Evolutionary conservation across 306 rosid species (phyloP), one percentile per base, ranked within the genome.

Genomic region (Lathyrus aphaca): DNA sequence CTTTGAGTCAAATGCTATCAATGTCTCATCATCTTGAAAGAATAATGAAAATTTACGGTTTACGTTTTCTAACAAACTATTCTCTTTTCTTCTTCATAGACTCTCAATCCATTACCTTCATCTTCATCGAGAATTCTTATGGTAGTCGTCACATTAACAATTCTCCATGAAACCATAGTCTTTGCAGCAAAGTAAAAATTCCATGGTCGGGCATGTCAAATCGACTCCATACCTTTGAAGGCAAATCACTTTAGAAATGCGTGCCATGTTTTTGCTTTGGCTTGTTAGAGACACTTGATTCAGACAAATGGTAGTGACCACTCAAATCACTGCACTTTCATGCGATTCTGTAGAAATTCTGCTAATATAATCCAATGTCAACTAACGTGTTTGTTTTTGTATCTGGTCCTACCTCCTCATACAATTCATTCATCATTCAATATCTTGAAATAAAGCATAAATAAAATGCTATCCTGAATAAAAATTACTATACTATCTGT

Each of bases 281-380:
- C 51, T 49, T 48, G 59, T 72, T 72, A 27, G 30, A 56, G 63
- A 65, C 43, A 48, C 43, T 68, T 18, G 5, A 8, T 45, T 17
- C 0, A 69, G 83, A 80, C 80, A 74, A 64, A 65, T 57, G 5
- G 29, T 71, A 80, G 81, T 80, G 81, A 75, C 74, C 78, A 32
- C 55, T 80, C 78, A 75, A 80, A 80, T 75, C 81, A 75, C 0
- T 65, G 56, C 81, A 66, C 56, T 71, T 75, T 67, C 71, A 39
- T 40, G 1, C 45, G 11, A 69, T 29, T 30, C 1, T 69, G 44
- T 74, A 69, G 69, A 74, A 74, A 44, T 74, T 79, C 74, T 80
- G 69, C 73, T 45, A n/a, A 5, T 45, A 45, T 45, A 45, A 49
- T 46, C 53, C 8, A 21, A 30, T 4, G 42, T 46, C 29, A 9